A percentile compares a stretch with the other conserved stretches of the same genome.
Evolutionary conservation across 306 rosid species (phyloP).

Genomic region (Cucurbita maxima): DNA sequence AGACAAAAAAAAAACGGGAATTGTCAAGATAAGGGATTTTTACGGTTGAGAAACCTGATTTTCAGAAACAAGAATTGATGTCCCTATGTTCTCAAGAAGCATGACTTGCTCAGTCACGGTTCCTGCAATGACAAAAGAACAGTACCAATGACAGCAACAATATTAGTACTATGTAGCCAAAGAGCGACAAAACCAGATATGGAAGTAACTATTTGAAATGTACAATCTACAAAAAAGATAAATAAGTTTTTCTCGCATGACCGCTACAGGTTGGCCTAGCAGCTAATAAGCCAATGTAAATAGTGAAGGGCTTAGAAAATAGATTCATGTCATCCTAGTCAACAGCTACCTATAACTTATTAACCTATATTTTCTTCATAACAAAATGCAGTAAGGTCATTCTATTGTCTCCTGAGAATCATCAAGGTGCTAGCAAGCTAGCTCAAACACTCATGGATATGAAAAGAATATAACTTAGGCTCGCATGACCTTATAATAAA

Average conservation of each 20-base stretch:
- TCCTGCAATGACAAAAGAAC: conserved; percentile 29
- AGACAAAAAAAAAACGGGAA: too few species aligned
- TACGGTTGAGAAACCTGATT: conserved; percentile 48
- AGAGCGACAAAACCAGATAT: not conserved
- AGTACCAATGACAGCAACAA: not conserved
- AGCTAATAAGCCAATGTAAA: not conserved
- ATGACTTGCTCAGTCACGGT: conserved; percentile 87
- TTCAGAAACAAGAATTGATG: conserved; percentile 87
- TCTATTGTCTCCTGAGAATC: not conserved
- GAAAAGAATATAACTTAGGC: not conserved
- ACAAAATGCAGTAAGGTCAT: not conserved
- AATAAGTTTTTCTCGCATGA: not conserved
- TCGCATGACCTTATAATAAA: not conserved
- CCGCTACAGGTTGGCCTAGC: not conserved
- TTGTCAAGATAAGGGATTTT: not conserved
- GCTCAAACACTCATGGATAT: not conserved
- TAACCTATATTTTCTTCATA: not conserved
- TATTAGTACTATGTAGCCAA: not conserved
- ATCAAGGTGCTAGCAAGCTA: not conserved
- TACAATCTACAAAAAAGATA: not conserved
- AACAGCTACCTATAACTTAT: not conserved
- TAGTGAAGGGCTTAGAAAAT: not conserved
- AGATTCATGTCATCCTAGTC: not conserved
- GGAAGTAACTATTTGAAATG: not conserved
- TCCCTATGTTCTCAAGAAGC: conserved; percentile 91